Evolutionary conservation across 306 rosid genomes (phyloP).

Genomic region (Oxytropis ochrocephala): DNA sequence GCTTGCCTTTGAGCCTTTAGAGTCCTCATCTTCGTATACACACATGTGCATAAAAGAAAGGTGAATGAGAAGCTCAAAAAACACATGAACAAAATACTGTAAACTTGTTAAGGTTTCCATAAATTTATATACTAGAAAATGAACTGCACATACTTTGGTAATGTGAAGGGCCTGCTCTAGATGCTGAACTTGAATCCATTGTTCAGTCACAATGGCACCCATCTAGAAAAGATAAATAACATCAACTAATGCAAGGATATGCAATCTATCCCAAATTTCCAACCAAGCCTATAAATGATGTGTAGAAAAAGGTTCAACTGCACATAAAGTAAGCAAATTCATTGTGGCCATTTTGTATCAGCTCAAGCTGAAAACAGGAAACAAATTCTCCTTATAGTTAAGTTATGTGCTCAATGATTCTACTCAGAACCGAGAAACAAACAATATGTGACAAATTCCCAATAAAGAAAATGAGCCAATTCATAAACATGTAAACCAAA

Average conservation of each 20-base stretch:
- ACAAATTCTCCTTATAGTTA: no score
- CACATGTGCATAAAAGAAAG: neutral
- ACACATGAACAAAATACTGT: neutral
- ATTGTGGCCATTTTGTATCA: neutral
- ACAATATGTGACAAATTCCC: neutral
- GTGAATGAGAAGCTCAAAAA: constrained; percentile 15
- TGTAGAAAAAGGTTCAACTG: neutral
- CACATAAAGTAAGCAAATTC: constrained; percentile 14
- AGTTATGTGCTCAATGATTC: neutral
- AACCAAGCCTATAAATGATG: neutral
- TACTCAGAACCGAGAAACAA: neutral
- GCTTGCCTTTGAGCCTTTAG: constrained; percentile 37
- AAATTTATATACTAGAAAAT: neutral
- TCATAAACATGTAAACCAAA: neutral
- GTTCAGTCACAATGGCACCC: constrained; percentile 67
- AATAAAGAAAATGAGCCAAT: neutral
- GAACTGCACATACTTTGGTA: constrained; percentile 44
- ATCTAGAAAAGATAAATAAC: constrained; percentile 41
- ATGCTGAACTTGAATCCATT: constrained; percentile 85
- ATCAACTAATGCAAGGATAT: constrained; percentile 18
- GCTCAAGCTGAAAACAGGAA: constrained; percentile 10
- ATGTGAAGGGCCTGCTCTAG: constrained; percentile 96
- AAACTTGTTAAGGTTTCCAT: constrained; percentile 9
- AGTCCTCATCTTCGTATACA: constrained; percentile 44
- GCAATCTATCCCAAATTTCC: neutral